A percentile compares a stretch with the other conserved stretches of the same genome.
phyloP scores from a whole-genome alignment of 2,329 filamentous ascomycete genomes.

The Periconia macrospinosa region DNA sequence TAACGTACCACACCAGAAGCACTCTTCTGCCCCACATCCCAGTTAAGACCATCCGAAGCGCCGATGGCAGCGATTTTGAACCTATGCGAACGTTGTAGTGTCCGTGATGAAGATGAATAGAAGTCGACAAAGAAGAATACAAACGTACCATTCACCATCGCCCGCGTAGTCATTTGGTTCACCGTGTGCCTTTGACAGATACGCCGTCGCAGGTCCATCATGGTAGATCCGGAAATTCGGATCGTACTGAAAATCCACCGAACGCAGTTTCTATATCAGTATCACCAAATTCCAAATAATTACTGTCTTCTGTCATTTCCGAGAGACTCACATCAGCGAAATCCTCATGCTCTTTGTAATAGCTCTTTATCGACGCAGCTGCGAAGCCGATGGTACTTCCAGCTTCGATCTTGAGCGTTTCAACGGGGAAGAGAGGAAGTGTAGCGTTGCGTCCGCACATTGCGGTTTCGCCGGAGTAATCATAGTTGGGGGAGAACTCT shows the following conservation, averaged over 20 bases:
- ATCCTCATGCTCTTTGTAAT: not conserved
- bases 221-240: slow-evolving; percentile 9
- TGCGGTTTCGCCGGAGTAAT: slow-evolving; percentile 7
- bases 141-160: slow-evolving; percentile 4
- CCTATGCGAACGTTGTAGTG: not conserved
- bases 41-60: slow-evolving; percentile 6
- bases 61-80: slow-evolving; percentile 4
- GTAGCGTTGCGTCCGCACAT: slow-evolving; percentile 10
- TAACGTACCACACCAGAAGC: slow-evolving; percentile 1
- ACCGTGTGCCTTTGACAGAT: slow-evolving; percentile 7
- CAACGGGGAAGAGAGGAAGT: slow-evolving; percentile 8
- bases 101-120: not conserved
- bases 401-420: slow-evolving; percentile 9
- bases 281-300: not conserved
- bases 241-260: not conserved
- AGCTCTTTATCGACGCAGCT: not conserved
- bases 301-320: too few relatives aligned
- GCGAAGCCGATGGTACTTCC: slow-evolving; percentile 8
- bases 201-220: slow-evolving; percentile 9
- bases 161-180: slow-evolving; percentile 7
- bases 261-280: not conserved
- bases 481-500: slow-evolving; percentile 5
- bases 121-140: not conserved
- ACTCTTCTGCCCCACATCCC: not conserved
- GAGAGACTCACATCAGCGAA: not conserved